A percentile compares a stretch with the other conserved stretches of the same genome.
These are phyloP conservation scores for Tylopilus subfusipes DNA, from an alignment of 768 basidiomycete species.

Conservation along the genomic window DNA sequence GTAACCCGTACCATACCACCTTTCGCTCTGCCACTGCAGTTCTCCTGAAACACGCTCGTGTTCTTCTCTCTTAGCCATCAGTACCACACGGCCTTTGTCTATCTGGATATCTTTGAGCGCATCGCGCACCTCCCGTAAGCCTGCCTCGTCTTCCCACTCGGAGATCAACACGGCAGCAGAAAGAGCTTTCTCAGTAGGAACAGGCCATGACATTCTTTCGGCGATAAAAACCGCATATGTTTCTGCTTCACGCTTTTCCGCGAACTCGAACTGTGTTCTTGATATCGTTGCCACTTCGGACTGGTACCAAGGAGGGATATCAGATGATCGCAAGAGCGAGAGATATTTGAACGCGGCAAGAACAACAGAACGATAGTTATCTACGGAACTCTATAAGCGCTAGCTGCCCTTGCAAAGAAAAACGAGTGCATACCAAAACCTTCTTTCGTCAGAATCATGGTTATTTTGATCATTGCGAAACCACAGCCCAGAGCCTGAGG, in stretches of 20 bases:
- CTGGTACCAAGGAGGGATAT: slow-evolving; percentile 65
- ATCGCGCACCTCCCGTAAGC: slow-evolving; percentile 52
- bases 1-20: slow-evolving; percentile 92
- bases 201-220: slow-evolving; percentile 73
- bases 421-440: slow-evolving; percentile 66
- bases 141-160: slow-evolving; percentile 62
- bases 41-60: slow-evolving; percentile 49
- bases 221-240: slow-evolving; percentile 75
- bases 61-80: slow-evolving; percentile 76
- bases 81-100: slow-evolving; percentile 59
- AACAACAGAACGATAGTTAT: slow-evolving; percentile 69
- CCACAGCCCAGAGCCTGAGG: slow-evolving; percentile 71
- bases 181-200: slow-evolving; percentile 73
- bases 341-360: slow-evolving; percentile 77
- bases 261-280: slow-evolving; percentile 76
- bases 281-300: slow-evolving; percentile 71
- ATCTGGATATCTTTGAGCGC: slow-evolving; percentile 60
- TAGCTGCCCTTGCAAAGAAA: neutral
- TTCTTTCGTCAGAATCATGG: slow-evolving; percentile 72
- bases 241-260: slow-evolving; percentile 79
- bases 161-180: slow-evolving; percentile 66
- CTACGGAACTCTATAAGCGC: slow-evolving; percentile 28
- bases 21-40: slow-evolving; percentile 69
- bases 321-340: slow-evolving; percentile 58
- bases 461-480: slow-evolving; percentile 88